Conservation (phyloP, 108 stramenopile species). For the Schizochytrium sp. region DNA sequence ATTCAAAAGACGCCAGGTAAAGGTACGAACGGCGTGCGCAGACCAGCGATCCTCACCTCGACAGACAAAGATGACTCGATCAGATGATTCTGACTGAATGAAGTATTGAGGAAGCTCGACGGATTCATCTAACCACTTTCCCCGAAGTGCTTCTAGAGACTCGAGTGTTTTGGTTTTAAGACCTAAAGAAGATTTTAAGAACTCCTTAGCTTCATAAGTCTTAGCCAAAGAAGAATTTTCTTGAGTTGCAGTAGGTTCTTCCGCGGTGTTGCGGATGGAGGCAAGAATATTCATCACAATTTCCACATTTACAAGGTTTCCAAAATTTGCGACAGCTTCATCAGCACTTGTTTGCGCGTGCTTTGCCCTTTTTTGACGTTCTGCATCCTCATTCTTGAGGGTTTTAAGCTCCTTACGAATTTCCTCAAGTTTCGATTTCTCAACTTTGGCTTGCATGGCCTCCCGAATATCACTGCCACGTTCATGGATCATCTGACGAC, state of each 20-base stretch:
- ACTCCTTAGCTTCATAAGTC: too few species aligned
- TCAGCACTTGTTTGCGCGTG: not conserved
- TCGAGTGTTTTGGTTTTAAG: not conserved
- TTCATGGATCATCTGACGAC: not conserved
- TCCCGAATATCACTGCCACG: not conserved
- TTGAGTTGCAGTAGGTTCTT: too few species aligned
- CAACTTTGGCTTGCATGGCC: not conserved
- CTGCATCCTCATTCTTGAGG: not conserved
- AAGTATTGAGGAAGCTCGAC: not conserved
- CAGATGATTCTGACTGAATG: not conserved
- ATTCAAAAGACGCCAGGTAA: not conserved
- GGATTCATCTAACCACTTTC: conserved; percentile 11
- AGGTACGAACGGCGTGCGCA: not conserved
- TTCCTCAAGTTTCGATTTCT: not conserved
- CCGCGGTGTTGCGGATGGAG: too few species aligned
- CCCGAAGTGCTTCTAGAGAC: not conserved
- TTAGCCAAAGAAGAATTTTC: too few species aligned
- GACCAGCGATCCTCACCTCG: not conserved
- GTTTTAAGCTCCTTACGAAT: not conserved
- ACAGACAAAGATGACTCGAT: not conserved
- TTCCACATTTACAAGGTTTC: not conserved
- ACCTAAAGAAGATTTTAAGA: not conserved
- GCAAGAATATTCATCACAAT: not conserved
- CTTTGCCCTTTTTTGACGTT: not conserved
- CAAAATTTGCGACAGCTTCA: not conserved